phyloP scores from a whole-genome alignment of 441 rosid genomes.

The Erodium chrysanthum region DNA sequence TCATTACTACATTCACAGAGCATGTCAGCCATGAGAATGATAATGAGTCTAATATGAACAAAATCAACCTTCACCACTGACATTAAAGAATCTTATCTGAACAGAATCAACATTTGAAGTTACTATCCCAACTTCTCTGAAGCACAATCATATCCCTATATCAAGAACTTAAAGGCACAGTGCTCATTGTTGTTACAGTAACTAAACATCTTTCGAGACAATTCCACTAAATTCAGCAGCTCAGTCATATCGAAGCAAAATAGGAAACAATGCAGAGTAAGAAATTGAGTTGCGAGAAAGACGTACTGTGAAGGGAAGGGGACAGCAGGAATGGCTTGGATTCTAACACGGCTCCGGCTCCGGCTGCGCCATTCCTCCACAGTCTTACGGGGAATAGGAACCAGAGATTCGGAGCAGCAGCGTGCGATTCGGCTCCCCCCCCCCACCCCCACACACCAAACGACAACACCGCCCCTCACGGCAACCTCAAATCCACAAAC shows the following conservation, averaged over 20 bases:
- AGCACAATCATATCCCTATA: no score
- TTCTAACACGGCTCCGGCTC: conserved; percentile 40
- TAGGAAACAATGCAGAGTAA: not conserved
- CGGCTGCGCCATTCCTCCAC: conserved; percentile 50
- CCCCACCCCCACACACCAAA: conserved; percentile 11
- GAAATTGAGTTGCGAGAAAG: not conserved
- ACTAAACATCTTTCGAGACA: no score
- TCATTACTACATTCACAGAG: not conserved
- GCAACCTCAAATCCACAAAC: conserved; percentile 48
- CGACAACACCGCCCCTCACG: conserved; percentile 31
- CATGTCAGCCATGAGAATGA: not conserved
- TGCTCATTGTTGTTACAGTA: no score
- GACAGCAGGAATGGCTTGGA: conserved; percentile 52
- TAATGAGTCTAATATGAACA: not conserved
- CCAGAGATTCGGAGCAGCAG: conserved; percentile 47
- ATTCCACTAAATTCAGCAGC: not conserved
- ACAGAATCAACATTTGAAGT: not conserved
- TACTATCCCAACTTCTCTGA: no score
- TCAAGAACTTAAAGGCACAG: no score
- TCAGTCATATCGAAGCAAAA: not conserved
- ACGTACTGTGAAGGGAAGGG: conserved; percentile 80
- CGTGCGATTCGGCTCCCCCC: conserved; percentile 31
- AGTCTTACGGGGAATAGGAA: conserved; percentile 43
- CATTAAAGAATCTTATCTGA: not conserved
- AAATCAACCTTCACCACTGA: not conserved